Evolutionary conservation across 345 rosid species (phyloP).

Genomic region (Citrus hindsii): DNA sequence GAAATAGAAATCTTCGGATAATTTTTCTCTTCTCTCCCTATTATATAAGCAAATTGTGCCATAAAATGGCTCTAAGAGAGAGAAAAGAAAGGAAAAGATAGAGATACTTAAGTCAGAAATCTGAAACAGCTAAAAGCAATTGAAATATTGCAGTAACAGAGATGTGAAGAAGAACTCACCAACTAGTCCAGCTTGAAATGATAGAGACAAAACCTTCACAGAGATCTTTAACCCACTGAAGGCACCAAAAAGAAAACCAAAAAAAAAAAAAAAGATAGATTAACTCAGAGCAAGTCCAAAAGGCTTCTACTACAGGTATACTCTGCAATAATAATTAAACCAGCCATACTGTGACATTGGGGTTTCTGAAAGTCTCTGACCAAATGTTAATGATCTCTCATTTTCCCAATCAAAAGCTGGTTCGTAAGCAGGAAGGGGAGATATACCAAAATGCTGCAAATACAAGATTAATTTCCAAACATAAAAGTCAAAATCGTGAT

Average conservation of each 20-base stretch:
- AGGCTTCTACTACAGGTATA: neutral
- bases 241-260: constrained; percentile 1
- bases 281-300: neutral
- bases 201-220: constrained; percentile 78
- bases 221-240: constrained; percentile 94
- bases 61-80: constrained; percentile 76
- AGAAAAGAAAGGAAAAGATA: constrained; percentile 25
- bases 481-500: neutral
- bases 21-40: constrained; percentile 90
- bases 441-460: constrained; percentile 80
- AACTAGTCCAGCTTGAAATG: constrained; percentile 84
- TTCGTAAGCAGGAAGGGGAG: constrained; percentile 97
- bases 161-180: constrained; percentile 48
- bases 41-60: constrained; percentile 89
- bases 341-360: constrained; percentile 61
- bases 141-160: constrained; percentile 2
- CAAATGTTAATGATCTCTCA: constrained; percentile 86
- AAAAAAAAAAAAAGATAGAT: neutral
- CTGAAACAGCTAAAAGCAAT: constrained; percentile 7
- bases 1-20: constrained; percentile 92
- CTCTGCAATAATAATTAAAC: constrained; percentile 30
- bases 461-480: constrained; percentile 7
- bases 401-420: constrained; percentile 99
- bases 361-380: constrained; percentile 88
- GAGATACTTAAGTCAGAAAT: constrained; percentile 23